Percentiles rank a stretch among this genome's conserved stretches.
These are phyloP conservation scores for Prototheca cutis DNA, from an alignment of 163 green algal species.

Conservation along the genomic window DNA sequence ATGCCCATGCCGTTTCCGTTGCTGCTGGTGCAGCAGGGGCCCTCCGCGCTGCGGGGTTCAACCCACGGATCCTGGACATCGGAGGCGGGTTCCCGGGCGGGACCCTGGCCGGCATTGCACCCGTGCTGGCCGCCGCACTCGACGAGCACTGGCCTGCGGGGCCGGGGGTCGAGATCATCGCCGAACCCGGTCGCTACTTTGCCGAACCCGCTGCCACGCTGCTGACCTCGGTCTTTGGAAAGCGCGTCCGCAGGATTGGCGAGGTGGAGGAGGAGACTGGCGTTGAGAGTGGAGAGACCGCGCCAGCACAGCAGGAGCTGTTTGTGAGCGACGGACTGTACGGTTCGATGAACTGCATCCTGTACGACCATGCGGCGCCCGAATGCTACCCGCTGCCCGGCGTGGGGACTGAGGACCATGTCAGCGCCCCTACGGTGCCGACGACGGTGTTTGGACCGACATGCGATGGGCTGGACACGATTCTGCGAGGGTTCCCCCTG, in stretches of 20 bases:
- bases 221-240: conserved; percentile 69
- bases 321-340: conserved; percentile 71
- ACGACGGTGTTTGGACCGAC: conserved; percentile 94
- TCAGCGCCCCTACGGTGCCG: background rate
- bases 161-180: conserved; percentile 70
- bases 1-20: conserved; percentile 29
- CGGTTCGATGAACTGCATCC: conserved; percentile 67
- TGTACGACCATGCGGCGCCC: conserved; percentile 66
- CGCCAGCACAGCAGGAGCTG: conserved; percentile 38
- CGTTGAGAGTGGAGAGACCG: too few species aligned
- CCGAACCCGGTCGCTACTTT: conserved; percentile 95
- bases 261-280: too few species aligned
- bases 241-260: conserved; percentile 36
- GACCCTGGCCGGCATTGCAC: conserved; percentile 61
- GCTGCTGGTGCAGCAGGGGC: conserved; percentile 36
- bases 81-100: conserved; percentile 79
- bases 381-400: conserved; percentile 1
- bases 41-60: conserved; percentile 20
- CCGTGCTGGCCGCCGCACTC: conserved; percentile 76
- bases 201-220: conserved; percentile 76
- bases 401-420: background rate
- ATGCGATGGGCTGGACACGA: conserved; percentile 86
- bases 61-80: conserved; percentile 42
- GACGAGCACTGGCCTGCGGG: conserved; percentile 68
- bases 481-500: conserved; percentile 42